Conservation (phyloP, 2,329 filamentous ascomycete genomes). For the Monosporascus cannonballus region DNA sequence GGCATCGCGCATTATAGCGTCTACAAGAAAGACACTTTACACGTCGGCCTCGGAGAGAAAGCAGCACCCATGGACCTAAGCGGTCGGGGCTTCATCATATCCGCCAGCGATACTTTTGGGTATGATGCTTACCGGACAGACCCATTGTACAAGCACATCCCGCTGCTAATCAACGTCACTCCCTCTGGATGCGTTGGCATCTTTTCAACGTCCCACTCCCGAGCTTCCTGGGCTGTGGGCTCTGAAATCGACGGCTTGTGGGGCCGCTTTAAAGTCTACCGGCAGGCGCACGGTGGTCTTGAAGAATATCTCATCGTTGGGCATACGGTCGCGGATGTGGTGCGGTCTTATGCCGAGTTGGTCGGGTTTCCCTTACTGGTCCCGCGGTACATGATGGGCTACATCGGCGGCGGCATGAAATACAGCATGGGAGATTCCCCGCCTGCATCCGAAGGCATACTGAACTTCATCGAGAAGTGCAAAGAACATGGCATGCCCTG, state of each 20-base stretch:
- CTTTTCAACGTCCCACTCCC: conserved; percentile 60
- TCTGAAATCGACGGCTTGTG: conserved; percentile 71
- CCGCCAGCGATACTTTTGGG: conserved; percentile 66
- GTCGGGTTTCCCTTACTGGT: conserved; percentile 63
- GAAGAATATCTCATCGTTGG: conserved; percentile 67
- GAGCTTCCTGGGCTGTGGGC: conserved; percentile 61
- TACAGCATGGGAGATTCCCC: conserved; percentile 45
- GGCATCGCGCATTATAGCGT: conserved; percentile 61
- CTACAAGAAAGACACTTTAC: conserved; percentile 56
- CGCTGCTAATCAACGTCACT: conserved; percentile 63
- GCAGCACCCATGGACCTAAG: conserved; percentile 67
- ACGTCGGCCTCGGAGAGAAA: conserved; percentile 66
- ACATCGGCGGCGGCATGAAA: conserved; percentile 59
- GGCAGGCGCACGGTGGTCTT: conserved; percentile 65
- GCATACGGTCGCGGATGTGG: conserved; percentile 59
- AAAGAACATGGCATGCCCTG: conserved; percentile 62
- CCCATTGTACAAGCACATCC: conserved; percentile 71
- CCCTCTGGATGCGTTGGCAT: conserved; percentile 58
- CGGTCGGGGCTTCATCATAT: conserved; percentile 58
- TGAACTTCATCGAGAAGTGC: conserved; percentile 56
- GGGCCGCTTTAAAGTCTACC: conserved; percentile 69
- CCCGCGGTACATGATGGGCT: conserved; percentile 68
- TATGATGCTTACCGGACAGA: conserved; percentile 67
- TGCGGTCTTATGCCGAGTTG: conserved; percentile 59
- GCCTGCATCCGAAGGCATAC: conserved; percentile 50